A percentile compares a stretch with the other conserved stretches of the same genome.
Evolutionary conservation across 2,329 filamentous ascomycete genomes (phyloP).

Genomic region (Claviceps sp.): DNA sequence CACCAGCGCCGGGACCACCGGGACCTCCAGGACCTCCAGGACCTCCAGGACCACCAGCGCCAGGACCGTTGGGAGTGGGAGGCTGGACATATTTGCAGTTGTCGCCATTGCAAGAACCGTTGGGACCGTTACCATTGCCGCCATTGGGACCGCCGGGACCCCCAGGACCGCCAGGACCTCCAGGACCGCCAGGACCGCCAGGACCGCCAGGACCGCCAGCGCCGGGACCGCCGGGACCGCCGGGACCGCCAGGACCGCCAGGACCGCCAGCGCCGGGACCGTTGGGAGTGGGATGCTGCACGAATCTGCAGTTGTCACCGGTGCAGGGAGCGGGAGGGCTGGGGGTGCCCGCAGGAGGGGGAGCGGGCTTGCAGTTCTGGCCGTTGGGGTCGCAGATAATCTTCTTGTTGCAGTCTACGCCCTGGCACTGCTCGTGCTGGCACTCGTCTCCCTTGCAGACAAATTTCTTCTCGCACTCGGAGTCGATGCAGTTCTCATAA

Average conservation of each 20-base stretch:
- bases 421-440: slow-evolving; percentile 17
- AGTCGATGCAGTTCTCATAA: slow-evolving; percentile 14
- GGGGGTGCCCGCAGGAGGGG: slow-evolving; percentile 3
- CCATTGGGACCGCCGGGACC: background rate
- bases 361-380: slow-evolving; percentile 9
- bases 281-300: background rate
- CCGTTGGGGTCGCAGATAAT: slow-evolving; percentile 14
- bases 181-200: background rate
- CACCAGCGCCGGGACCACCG: background rate
- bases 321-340: slow-evolving; percentile 1
- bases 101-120: background rate
- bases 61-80: background rate
- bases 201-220: background rate
- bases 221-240: background rate
- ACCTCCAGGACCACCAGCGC: background rate
- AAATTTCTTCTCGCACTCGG: slow-evolving; percentile 20
- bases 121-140: background rate
- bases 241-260: background rate
- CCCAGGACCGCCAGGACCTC: background rate
- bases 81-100: background rate
- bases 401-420: slow-evolving; percentile 18
- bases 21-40: background rate
- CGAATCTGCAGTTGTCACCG: slow-evolving; percentile 2
- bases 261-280: background rate
- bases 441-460: slow-evolving; percentile 19